Percentiles rank a stretch among this genome's conserved stretches.
These are phyloP conservation scores for Lithospermum erythrorhizon DNA, from an alignment of 257 asterid genomes.

Conservation along the genomic window DNA sequence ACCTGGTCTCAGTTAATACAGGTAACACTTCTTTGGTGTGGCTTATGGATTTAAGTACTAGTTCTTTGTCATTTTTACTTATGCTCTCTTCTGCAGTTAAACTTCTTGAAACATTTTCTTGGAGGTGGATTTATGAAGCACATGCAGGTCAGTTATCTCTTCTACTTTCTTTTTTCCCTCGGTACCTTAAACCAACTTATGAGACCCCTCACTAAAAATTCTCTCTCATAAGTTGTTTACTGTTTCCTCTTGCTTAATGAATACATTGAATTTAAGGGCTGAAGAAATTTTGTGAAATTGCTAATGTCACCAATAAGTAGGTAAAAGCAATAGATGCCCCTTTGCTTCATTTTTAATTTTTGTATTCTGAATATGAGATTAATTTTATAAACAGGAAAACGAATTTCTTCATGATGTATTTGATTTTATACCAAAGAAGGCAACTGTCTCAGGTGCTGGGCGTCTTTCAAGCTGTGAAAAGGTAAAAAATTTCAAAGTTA, in stretches of 20 bases:
- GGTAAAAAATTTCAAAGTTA: constrained; percentile 24
- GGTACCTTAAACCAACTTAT: not conserved
- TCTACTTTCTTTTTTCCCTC: not conserved
- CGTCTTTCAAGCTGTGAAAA: constrained; percentile 49
- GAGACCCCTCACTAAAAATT: not conserved
- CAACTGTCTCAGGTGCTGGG: constrained; percentile 23
- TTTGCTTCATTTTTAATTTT: not conserved
- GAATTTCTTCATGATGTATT: constrained; percentile 84
- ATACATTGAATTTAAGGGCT: not conserved
- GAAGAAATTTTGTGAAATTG: not conserved
- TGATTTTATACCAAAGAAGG: constrained; percentile 57
- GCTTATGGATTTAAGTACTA: constrained; percentile 5
- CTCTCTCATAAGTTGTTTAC: not conserved
- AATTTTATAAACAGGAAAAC: constrained; percentile 48
- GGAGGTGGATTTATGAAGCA: constrained; percentile 98
- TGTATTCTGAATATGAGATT: not conserved
- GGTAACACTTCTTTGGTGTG: constrained; percentile 24
- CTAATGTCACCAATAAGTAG: no score
- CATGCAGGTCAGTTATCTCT: constrained; percentile 55
- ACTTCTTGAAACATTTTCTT: constrained; percentile 82
- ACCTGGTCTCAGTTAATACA: constrained; percentile 80
- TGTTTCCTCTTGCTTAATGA: not conserved
- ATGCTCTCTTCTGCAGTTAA: constrained; percentile 36
- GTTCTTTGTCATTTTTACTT: not conserved
- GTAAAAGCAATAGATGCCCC: not conserved